Evolutionary conservation across 2,329 filamentous ascomycete genomes (phyloP).

Genomic region (Ophiognomonia clavigignenti-juglandacearum): DNA sequence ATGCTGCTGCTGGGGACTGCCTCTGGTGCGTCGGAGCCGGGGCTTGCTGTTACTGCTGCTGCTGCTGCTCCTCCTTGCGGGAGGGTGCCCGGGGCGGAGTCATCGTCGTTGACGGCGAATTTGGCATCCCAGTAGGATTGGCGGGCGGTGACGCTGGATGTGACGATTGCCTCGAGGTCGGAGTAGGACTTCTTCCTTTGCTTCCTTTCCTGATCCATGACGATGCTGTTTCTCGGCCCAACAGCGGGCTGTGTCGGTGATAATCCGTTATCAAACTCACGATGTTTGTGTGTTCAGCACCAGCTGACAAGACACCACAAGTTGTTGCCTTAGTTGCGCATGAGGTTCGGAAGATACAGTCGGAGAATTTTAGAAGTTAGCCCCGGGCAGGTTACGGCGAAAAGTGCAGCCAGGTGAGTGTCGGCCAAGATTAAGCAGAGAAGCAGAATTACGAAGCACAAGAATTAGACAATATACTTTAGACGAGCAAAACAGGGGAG

Average conservation of each 20-base stretch:
- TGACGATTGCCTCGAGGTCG: slow-evolving; percentile 11
- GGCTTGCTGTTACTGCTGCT: neutral
- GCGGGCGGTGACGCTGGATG: slow-evolving; percentile 1
- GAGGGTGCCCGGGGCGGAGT: too few relatives aligned
- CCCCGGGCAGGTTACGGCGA: neutral
- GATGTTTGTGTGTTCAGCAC: neutral
- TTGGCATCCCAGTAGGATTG: slow-evolving; percentile 13
- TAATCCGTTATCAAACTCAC: neutral
- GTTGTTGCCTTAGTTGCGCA: neutral
- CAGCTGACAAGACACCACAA: neutral
- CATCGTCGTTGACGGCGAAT: slow-evolving; percentile 4
- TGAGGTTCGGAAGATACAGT: neutral
- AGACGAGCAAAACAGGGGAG: neutral
- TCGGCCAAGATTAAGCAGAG: neutral
- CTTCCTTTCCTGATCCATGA: neutral
- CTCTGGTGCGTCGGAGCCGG: neutral
- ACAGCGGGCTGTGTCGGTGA: neutral
- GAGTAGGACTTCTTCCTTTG: slow-evolving; percentile 10
- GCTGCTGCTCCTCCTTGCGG: too few relatives aligned
- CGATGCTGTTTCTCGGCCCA: neutral
- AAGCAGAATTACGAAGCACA: neutral
- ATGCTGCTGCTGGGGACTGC: too few relatives aligned
- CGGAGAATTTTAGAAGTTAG: neutral
- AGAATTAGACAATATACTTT: neutral
- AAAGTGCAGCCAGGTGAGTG: neutral